Evolutionary conservation across 2,329 filamentous ascomycete species (phyloP), one percentile per base, ranked within the genome.

Genomic region (Alternaria gansuensis): DNA sequence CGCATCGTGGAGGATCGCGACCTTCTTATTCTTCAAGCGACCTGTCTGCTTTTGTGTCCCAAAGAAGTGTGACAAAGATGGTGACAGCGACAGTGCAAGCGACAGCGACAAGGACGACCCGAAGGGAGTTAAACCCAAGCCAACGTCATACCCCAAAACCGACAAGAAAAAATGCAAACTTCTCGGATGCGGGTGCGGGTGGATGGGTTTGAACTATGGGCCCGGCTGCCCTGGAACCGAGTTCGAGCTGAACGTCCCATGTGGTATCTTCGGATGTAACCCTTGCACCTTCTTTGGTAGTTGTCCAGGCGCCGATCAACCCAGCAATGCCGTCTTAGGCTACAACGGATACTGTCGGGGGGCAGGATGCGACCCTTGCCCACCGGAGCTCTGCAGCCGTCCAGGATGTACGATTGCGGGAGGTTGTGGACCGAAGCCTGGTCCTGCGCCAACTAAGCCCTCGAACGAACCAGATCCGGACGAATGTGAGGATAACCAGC

Each of bases 131-230:
- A 55, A 50, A 28, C 56, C 51, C 4, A 59, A 55, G 17, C 56
- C 56, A 6, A 59, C 51, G 17, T 59, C 56, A 11, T 31, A 21
- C 9, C 51, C 56, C 2, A 63, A 54, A 21, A 33, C 24, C 33
- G 45, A 37, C n/a, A 48, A 51, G 6, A 37, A 36, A 17, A 21
- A 56, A 14, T 70, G 66, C 33, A 59, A 65, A 14, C 24, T 69
- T 1, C 54, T 71, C 17, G 69, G 68, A 14, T 71, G 67, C 39
- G 66, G 60, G 52, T 72, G 68, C 24, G 68, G 70, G 13, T 71
- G 62, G 59, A 60, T 68, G 64, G 70, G 70, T 11, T 60, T 72
- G n/a, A 45, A 51, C 3, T 62, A 59, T 31, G 67, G 68, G 5
- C 65, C 64, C 21, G 65, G 64, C 9, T 66, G 66, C 37, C 39